Evolutionary conservation across 106 monocot species (phyloP), one percentile per base, ranked within the genome.

Genomic region (Ottelia alismoides): DNA sequence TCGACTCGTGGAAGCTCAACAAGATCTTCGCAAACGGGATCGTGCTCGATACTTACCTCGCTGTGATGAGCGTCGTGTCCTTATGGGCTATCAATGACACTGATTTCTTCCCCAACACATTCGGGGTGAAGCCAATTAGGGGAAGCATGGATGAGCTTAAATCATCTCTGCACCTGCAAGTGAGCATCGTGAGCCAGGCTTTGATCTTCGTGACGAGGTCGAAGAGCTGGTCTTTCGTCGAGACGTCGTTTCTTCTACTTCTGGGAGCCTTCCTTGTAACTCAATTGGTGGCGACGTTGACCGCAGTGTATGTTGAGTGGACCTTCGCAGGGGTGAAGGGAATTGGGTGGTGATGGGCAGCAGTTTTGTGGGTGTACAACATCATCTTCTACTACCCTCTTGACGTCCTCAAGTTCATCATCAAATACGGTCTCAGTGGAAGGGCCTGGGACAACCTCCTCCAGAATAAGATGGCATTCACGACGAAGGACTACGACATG

Each of bases 281-380:
- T 28, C 82, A 82, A 64, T n/a, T 82, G 82, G 82, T 82, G n/a
- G n/a, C n/a, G 22, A 82, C 82, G 3, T 70, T 82, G 22, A 77
- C 77, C 66, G 65, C 82, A 7, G 82, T 82, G 24, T 82, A 82
- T 61, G 77, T 72, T 46, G 60, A 77, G 50, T 74, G 77, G 29
- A 59, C 22, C 40, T 83, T 83, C 45, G 82, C 82, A 23, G 70
- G 62, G 23, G 74, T 83, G 52, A 64, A 29, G 16, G 77, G 74
- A 9, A 83, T 83, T 22, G 82, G 77, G 11, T 83, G 82, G 82
- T 61, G 74, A 10, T 83, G 82, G 82, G 82, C 77, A 21, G 82
- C 77, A n/a, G 55, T 83, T 28, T 74, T 83, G 60, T 83, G 82
- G 77, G 19, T 83, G 2, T 83, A 83, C 45, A 74, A 73, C 67